Base-by-base conservation (phyloP, 2,329 filamentous ascomycete genomes). In the Rasamsonia emersonii region DNA sequence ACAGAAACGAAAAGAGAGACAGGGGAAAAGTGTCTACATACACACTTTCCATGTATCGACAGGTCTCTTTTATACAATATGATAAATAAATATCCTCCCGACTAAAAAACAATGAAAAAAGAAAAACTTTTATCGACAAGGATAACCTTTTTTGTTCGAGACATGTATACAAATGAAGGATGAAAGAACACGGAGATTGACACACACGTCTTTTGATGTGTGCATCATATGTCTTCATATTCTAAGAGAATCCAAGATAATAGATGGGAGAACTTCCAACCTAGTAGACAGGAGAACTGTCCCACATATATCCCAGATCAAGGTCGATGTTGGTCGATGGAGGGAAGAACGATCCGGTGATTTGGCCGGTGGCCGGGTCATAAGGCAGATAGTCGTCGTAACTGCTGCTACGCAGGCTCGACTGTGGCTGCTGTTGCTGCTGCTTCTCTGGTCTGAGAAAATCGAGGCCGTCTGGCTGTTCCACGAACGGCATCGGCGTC, bases 261-360 rank as follows among this genome's bases (percentile, higher is more conserved):
- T n/a, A n/a, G n/a, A n/a, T n/a, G n/a, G n/a, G n/a, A n/a, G n/a
- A n/a, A n/a, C n/a, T n/a, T n/a, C n/a, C n/a, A n/a, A n/a, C n/a
- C n/a, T n/a, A n/a, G n/a, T n/a, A n/a, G n/a, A n/a, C n/a, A n/a
- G n/a, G n/a, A 3, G 51, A 43, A 35, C 53, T 52, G 21, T 48
- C 47, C 47, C 51, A 55, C 35, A 51, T 46, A 38, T 49, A 54
- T 1, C 45, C 49, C 35, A 57, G 36, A 15, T 57, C 53, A 26
- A 56, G 34, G 21, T 57, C 54, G 16, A 57, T 24, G 16, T 46
- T 51, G 4, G 40, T 30, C 14, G 41, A 45, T 5, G 40, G 29
- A n/a, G 54, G 54, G 37, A 59, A 59, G 32, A 59, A 56, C 4
- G 54, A 57, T n/a, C 53, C 53, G 0, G 53, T 57, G 1, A 59